These are phyloP conservation scores for Tylopilus balloui DNA, from an alignment of 768 basidiomycete species.

Conservation along the genomic window DNA sequence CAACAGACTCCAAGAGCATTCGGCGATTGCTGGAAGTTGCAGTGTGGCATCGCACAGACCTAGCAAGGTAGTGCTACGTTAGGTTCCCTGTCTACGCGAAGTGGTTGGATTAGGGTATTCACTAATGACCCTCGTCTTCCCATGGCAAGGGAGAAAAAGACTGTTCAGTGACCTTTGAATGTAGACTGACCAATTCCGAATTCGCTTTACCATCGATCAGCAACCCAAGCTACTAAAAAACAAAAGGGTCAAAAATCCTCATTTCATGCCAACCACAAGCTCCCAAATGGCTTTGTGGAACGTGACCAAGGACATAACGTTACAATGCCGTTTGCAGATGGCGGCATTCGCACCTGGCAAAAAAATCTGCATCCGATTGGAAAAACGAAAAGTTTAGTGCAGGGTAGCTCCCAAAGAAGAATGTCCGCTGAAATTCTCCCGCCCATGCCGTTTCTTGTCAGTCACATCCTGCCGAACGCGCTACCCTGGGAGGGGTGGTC, in stretches of 20 bases:
- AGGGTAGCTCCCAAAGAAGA: background rate
- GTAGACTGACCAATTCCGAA: background rate
- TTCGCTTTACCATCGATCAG: background rate
- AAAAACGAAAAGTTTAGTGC: constrained; percentile 7
- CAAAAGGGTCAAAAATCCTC: background rate
- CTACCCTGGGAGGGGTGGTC: constrained; percentile 6
- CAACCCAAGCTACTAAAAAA: background rate
- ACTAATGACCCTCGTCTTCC: background rate
- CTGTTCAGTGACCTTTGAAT: background rate
- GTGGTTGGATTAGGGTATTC: background rate
- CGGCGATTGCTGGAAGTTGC: too few species aligned
- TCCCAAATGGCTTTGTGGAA: background rate
- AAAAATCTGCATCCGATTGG: constrained; percentile 6
- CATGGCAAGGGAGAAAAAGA: background rate
- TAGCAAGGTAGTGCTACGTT: too few species aligned
- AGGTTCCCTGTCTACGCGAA: background rate
- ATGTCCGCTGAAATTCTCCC: background rate
- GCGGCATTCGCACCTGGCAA: background rate
- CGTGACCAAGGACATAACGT: background rate
- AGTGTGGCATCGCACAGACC: too few species aligned
- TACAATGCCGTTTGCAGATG: background rate
- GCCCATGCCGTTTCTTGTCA: background rate
- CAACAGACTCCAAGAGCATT: too few species aligned
- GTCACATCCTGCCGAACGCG: background rate
- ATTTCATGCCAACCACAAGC: background rate